phyloP scores from a whole-genome alignment of 2,329 filamentous ascomycete species.

The Microsporum ferrugineum region DNA sequence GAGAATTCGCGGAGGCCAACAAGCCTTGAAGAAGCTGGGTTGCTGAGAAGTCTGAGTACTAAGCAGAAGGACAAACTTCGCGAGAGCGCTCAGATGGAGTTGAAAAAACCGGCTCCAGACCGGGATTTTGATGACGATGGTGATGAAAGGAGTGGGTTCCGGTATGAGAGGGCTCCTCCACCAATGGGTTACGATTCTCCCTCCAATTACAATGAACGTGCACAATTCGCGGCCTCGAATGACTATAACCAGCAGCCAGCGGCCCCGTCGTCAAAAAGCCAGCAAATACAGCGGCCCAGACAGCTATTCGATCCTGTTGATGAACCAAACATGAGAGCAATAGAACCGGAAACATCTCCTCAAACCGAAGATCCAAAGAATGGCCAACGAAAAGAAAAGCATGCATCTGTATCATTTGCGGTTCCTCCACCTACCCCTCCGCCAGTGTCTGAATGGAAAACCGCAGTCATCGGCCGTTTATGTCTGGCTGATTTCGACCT shows the following conservation, averaged over 20 bases:
- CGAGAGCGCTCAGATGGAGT: constrained; percentile 12
- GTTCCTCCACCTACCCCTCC: constrained; percentile 37
- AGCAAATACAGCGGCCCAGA: not conserved
- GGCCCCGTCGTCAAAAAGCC: not conserved
- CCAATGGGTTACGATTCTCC: not conserved
- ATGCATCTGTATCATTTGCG: constrained; percentile 36
- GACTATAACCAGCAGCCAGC: not conserved
- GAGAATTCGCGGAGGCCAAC: not conserved
- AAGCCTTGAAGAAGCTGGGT: constrained; percentile 10
- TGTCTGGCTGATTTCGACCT: constrained; percentile 51
- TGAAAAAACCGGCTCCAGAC: constrained; percentile 14
- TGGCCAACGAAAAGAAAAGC: constrained; percentile 24
- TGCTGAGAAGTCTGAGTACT: constrained; percentile 12
- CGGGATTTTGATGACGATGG: constrained; percentile 10
- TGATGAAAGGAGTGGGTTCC: constrained; percentile 11
- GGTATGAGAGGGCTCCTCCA: constrained; percentile 8
- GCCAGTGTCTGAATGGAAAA: constrained; percentile 54
- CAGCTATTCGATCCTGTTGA: not conserved
- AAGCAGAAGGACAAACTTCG: constrained; percentile 12
- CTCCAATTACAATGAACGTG: not conserved
- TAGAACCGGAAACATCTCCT: not conserved
- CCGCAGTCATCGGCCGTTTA: constrained; percentile 52
- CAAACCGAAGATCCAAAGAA: constrained; percentile 10
- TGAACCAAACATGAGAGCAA: not conserved
- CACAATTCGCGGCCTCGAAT: not conserved